Evolutionary conservation across 2,329 filamentous ascomycete species (phyloP).

Genomic region (Aspergillus latus): DNA sequence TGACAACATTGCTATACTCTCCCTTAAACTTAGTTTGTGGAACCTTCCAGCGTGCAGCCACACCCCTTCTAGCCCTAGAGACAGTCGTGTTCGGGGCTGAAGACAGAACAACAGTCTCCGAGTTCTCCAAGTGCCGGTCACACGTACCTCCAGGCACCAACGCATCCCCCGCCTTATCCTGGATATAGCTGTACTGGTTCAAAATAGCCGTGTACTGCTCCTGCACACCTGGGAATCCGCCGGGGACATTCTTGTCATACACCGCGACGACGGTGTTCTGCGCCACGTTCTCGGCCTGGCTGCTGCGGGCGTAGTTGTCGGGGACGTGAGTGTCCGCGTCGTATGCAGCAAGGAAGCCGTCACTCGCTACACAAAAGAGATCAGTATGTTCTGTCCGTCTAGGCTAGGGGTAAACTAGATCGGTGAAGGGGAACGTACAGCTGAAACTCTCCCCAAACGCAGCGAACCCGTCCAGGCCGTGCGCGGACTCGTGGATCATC

Average conservation of each 20-base stretch:
- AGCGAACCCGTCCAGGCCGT: constrained; percentile 6
- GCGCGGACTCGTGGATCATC: constrained; percentile 9
- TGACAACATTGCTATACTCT: not conserved
- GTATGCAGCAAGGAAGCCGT: constrained; percentile 7
- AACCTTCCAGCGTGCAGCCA: not conserved
- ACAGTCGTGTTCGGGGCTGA: not conserved
- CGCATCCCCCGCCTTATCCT: constrained; percentile 1
- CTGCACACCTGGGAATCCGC: constrained; percentile 7
- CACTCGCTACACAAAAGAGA: constrained; percentile 1
- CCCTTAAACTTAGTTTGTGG: not conserved
- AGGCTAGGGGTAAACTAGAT: not conserved
- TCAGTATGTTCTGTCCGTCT: not conserved
- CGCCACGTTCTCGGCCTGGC: constrained; percentile 13
- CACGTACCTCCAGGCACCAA: constrained; percentile 6
- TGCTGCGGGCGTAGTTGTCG: constrained; percentile 9
- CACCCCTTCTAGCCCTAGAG: not conserved
- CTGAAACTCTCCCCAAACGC: constrained; percentile 6
- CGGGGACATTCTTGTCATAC: constrained; percentile 7
- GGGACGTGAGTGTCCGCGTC: constrained; percentile 10
- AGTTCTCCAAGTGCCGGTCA: constrained; percentile 11
- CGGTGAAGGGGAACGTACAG: not conserved
- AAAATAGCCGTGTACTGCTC: not conserved
- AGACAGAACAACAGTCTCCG: constrained; percentile 1
- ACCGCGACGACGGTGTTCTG: constrained; percentile 13
- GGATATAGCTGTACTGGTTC: constrained; percentile 6